Evolutionary conservation across 2,329 filamentous ascomycete species (phyloP).

Genomic region (Coniochaeta sp.): DNA sequence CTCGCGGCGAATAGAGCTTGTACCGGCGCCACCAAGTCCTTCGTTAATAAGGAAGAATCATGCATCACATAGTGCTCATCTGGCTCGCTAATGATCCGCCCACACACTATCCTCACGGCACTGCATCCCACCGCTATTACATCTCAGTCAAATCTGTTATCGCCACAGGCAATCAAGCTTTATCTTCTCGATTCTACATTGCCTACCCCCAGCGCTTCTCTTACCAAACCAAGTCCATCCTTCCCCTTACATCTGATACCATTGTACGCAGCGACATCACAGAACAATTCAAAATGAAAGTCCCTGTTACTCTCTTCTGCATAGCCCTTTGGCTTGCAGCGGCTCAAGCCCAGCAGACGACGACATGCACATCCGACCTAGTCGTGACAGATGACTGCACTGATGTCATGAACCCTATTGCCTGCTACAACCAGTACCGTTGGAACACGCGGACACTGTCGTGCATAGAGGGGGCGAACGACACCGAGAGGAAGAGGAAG

Average conservation of each 20-base stretch:
- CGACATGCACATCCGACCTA: conserved; percentile 25
- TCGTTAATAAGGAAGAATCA: neutral
- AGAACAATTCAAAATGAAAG: neutral
- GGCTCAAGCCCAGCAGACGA: conserved; percentile 16
- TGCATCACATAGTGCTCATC: neutral
- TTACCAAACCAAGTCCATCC: neutral
- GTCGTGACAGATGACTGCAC: conserved; percentile 27
- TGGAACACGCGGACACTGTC: conserved; percentile 25
- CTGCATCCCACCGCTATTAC: neutral
- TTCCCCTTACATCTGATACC: neutral
- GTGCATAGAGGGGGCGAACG: conserved; percentile 26
- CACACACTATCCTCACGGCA: neutral
- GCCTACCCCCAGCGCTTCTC: neutral
- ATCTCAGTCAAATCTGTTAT: neutral
- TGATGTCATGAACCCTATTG: conserved; percentile 29
- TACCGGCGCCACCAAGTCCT: neutral
- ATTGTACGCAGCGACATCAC: neutral
- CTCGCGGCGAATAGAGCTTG: neutral
- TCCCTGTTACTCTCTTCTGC: conserved; percentile 10
- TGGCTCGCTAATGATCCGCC: neutral
- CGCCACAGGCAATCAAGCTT: neutral
- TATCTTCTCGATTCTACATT: neutral
- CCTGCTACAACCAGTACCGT: conserved; percentile 31
- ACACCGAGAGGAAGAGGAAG: conserved; percentile 23
- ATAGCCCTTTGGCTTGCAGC: conserved; percentile 12